Conservation (phyloP, 352 stramenopile species). For the Albugo candida region DNA sequence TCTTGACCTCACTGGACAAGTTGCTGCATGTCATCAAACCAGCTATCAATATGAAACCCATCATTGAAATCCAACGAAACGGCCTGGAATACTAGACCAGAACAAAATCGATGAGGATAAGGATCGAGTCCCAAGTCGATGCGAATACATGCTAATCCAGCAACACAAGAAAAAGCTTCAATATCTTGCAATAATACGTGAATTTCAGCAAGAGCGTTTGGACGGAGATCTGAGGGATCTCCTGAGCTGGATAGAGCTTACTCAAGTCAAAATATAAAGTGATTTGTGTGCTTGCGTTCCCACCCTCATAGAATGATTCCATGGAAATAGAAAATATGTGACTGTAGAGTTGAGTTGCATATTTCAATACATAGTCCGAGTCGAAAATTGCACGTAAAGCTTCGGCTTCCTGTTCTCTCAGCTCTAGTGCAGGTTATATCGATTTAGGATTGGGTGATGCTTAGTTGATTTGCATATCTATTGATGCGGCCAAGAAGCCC, state of each 20-base stretch:
- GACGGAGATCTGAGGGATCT: constrained; percentile 44
- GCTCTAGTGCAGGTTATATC: constrained; percentile 26
- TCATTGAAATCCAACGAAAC: constrained; percentile 22
- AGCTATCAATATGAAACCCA: constrained; percentile 32
- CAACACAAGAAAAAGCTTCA: too few relatives aligned
- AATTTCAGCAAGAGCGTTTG: constrained; percentile 43
- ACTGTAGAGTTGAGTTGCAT: constrained; percentile 50
- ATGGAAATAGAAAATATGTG: constrained; percentile 69
- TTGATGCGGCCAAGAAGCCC: too few relatives aligned
- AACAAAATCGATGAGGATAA: constrained; percentile 53
- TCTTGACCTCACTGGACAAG: constrained; percentile 5
- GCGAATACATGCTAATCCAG: constrained; percentile 31
- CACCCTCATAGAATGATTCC: constrained; percentile 21
- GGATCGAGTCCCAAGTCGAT: constrained; percentile 61
- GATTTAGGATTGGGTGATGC: too few relatives aligned
- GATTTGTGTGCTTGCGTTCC: constrained; percentile 15
- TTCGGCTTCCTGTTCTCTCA: constrained; percentile 68
- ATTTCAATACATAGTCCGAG: constrained; percentile 38
- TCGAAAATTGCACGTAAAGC: constrained; percentile 70
- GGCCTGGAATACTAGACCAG: constrained; percentile 70
- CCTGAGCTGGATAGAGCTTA: constrained; percentile 42
- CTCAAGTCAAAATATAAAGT: constrained; percentile 56
- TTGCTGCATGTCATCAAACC: constrained; percentile 27
- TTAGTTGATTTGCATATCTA: too few relatives aligned
- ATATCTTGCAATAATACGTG: constrained; percentile 48